Evolutionary conservation across 345 rosid species (phyloP).

Genomic region (Camelina hispida): DNA sequence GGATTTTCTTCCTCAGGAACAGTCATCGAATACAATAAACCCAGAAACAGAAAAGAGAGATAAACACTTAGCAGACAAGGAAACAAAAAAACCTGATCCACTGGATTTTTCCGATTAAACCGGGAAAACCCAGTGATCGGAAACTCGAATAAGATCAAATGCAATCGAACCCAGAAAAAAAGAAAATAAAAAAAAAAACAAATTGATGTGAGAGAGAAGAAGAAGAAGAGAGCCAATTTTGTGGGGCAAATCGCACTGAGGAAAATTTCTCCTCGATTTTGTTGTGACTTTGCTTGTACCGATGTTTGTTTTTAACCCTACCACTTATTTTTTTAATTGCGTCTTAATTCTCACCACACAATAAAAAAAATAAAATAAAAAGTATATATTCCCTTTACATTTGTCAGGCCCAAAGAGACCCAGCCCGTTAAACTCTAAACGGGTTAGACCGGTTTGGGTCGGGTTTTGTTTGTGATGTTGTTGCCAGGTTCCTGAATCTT

Average conservation of each 20-base stretch:
- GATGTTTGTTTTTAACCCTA: background rate
- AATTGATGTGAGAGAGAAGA: background rate
- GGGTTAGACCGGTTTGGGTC: background rate
- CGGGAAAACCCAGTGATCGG: conserved; percentile 32
- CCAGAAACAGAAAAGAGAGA: conserved; percentile 1
- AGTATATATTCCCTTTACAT: too few species aligned
- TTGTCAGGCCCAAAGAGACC: too few species aligned
- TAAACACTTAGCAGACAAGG: background rate
- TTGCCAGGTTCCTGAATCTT: too few species aligned
- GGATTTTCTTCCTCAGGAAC: conserved; percentile 49
- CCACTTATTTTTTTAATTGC: too few species aligned
- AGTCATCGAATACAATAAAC: conserved; percentile 49
- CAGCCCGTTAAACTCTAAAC: background rate
- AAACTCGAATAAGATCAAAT: conserved; percentile 13
- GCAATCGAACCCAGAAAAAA: background rate
- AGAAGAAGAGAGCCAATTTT: background rate
- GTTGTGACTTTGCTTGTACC: conserved; percentile 24
- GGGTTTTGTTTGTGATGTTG: too few species aligned
- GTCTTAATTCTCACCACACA: background rate
- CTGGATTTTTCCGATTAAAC: conserved; percentile 27
- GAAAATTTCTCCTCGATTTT: conserved; percentile 8
- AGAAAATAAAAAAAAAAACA: background rate
- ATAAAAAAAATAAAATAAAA: too few species aligned
- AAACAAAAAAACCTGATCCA: conserved; percentile 21
- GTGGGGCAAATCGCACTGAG: background rate